Conservation (phyloP, 2,329 filamentous ascomycete genomes). For the Thyridium curvatum region DNA sequence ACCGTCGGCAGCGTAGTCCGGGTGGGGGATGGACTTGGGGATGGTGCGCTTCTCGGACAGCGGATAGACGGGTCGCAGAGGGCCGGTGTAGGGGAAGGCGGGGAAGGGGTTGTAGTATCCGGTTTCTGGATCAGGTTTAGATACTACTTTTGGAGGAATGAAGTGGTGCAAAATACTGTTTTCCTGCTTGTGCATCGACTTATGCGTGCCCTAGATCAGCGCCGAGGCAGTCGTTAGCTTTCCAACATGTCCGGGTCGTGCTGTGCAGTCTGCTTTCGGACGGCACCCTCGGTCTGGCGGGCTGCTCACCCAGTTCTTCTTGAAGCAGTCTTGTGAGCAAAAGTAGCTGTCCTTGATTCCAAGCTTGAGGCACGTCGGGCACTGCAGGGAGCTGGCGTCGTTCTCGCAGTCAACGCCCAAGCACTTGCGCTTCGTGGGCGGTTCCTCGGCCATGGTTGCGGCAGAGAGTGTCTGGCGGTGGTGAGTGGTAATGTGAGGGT, state of each 20-base stretch:
- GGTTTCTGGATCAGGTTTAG: conserved; percentile 87
- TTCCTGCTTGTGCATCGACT: conserved; percentile 76
- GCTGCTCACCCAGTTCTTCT: conserved; percentile 79
- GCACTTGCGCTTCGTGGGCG: conserved; percentile 61
- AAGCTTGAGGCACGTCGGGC: conserved; percentile 89
- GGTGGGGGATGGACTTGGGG: conserved; percentile 73
- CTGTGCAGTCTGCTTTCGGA: neutral
- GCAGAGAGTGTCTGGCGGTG: too few species aligned
- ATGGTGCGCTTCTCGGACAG: conserved; percentile 67
- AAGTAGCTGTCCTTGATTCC: conserved; percentile 88
- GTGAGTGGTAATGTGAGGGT: too few species aligned
- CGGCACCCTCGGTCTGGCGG: neutral
- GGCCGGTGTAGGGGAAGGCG: conserved; percentile 73
- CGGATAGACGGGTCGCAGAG: conserved; percentile 80
- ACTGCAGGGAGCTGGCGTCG: conserved; percentile 79
- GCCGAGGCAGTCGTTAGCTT: neutral
- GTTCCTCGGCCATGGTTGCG: conserved; percentile 39
- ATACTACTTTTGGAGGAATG: conserved; percentile 73
- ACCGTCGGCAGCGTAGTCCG: conserved; percentile 84
- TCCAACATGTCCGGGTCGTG: too few species aligned
- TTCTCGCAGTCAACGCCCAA: conserved; percentile 79
- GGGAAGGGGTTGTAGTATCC: conserved; percentile 91
- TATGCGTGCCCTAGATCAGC: conserved; percentile 65
- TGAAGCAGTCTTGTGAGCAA: conserved; percentile 98
- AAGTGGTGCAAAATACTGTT: conserved; percentile 67